A percentile compares a stretch with the other conserved stretches of the same genome.
phyloP scores from a whole-genome alignment of 306 rosid genomes.

The Delonix regia region DNA sequence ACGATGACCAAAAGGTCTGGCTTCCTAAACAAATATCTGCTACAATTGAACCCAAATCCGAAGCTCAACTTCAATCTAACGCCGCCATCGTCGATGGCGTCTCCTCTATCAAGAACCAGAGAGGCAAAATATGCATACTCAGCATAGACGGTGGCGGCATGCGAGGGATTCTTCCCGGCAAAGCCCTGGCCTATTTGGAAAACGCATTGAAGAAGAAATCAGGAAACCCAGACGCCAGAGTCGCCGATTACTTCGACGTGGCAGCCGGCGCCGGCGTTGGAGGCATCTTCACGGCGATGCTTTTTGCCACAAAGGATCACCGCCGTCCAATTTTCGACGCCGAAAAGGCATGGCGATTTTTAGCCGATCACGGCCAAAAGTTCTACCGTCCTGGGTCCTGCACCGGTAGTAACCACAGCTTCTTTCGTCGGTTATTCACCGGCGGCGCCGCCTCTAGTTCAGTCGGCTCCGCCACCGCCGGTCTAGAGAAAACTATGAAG shows the following conservation, averaged over 20 bases:
- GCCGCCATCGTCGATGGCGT: slow-evolving; percentile 34
- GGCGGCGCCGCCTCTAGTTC: slow-evolving; percentile 42
- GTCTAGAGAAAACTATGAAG: slow-evolving; percentile 71
- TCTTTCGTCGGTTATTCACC: slow-evolving; percentile 49
- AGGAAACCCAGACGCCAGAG: slow-evolving; percentile 81
- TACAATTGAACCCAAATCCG: slow-evolving; percentile 41
- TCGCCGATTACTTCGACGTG: slow-evolving; percentile 95
- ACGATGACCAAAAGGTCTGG: slow-evolving; percentile 94
- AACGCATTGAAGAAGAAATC: slow-evolving; percentile 78
- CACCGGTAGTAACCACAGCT: slow-evolving; percentile 23
- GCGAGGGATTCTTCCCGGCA: slow-evolving; percentile 93
- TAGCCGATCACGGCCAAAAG: slow-evolving; percentile 69
- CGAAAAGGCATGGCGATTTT: slow-evolving; percentile 78
- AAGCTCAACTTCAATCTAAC: slow-evolving; percentile 27
- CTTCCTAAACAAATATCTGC: slow-evolving; percentile 78
- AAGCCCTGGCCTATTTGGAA: slow-evolving; percentile 82
- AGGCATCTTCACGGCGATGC: slow-evolving; percentile 89
- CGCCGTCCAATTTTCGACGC: slow-evolving; percentile 71
- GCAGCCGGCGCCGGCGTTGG: slow-evolving; percentile 92
- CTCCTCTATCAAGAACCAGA: slow-evolving; percentile 81
- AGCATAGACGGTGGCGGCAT: slow-evolving; percentile 94
- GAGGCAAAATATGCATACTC: slow-evolving; percentile 94
- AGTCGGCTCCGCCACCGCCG: slow-evolving; percentile 45
- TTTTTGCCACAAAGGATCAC: slow-evolving; percentile 74
- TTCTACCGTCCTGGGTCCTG: slow-evolving; percentile 54